Evolutionary conservation across 2,329 filamentous ascomycete species (phyloP).

Genomic region (Cladosporium velox): DNA sequence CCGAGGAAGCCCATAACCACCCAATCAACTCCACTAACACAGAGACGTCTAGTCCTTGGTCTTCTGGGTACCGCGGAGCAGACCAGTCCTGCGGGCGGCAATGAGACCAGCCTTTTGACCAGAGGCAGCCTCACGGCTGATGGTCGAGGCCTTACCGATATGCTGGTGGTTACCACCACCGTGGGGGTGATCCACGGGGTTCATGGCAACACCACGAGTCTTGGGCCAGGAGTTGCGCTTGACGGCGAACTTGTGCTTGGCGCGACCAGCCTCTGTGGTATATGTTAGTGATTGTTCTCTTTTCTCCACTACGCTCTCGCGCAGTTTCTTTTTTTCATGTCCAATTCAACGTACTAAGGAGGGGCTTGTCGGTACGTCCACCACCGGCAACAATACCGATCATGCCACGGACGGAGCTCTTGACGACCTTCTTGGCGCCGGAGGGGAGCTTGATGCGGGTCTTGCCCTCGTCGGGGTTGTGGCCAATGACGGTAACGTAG

Average conservation of each 20-base stretch:
- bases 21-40: conserved; percentile 21
- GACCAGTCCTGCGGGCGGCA: conserved; percentile 98
- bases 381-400: conserved; percentile 99
- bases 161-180: conserved; percentile 98
- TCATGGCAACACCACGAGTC: conserved; percentile 99
- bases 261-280: conserved; percentile 86
- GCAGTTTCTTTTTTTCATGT: not conserved
- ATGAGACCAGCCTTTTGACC: conserved; percentile 99
- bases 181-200: conserved; percentile 92
- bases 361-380: conserved; percentile 99
- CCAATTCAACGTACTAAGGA: conserved; percentile 70
- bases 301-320: not conserved
- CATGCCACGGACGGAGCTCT: conserved; percentile 92
- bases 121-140: conserved; percentile 94
- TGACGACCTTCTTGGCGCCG: conserved; percentile 98
- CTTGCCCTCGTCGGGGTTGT: conserved; percentile 99
- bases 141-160: conserved; percentile 99
- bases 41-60: conserved; percentile 71
- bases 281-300: conserved; percentile 16
- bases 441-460: conserved; percentile 99
- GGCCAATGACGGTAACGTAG: conserved; percentile 97
- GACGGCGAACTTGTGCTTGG: conserved; percentile 99
- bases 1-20: conserved; percentile 22
- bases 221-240: conserved; percentile 99
- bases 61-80: conserved; percentile 99